Base-by-base conservation (phyloP, 2,329 filamentous ascomycete species). In the Sporothrix luriei region DNA sequence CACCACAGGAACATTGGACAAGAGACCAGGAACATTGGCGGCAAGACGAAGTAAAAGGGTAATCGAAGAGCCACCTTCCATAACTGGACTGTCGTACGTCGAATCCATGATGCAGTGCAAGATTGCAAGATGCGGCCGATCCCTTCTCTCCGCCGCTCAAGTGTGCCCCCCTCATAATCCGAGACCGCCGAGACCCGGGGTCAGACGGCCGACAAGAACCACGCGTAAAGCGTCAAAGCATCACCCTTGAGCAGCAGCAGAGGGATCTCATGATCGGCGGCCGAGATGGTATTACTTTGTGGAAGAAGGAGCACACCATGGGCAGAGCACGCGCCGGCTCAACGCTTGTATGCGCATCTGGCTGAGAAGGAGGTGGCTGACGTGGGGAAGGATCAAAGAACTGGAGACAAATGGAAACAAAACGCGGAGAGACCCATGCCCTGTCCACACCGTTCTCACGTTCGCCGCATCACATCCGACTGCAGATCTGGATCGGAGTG, bases 1-100 rank as follows among this genome's bases (percentile, higher is more conserved):
- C n/a, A 26, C 57, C 9, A n/a, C 21, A 46, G n/a, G 14, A 38
- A 26, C 26, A 26, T 21, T 26, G 21, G 43, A 16, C 38, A 62
- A 26, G 46, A 26, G 46, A 13, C 19, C n/a, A 19, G 21, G 21
- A 26, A 26, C 19, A 33, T 33, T 21, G 38, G n/a, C 10, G 57
- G 19, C 38, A 59, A n/a, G 6, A 33, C 61, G 61, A 14, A 16
- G 40, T 33, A 43, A 64, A 29, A 64, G 43, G 24, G n/a, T 49
- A 43, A n/a, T 33, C 49, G 24, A 61, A 26, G 61, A 48, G 51
- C 57, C 24, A 66, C 61, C 68, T 69, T 69, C 49, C 68, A 69
- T 61, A 69, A 57, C 51, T n/a, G 61, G 49, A n/a, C 59, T 55
- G 61, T 54, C 51, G 59, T 46, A n/a, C 24, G 59, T 48, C 68